A percentile compares a stretch with the other conserved stretches of the same genome.
Conservation (phyloP, 306 rosid species). For the Carpinus viminea region DNA sequence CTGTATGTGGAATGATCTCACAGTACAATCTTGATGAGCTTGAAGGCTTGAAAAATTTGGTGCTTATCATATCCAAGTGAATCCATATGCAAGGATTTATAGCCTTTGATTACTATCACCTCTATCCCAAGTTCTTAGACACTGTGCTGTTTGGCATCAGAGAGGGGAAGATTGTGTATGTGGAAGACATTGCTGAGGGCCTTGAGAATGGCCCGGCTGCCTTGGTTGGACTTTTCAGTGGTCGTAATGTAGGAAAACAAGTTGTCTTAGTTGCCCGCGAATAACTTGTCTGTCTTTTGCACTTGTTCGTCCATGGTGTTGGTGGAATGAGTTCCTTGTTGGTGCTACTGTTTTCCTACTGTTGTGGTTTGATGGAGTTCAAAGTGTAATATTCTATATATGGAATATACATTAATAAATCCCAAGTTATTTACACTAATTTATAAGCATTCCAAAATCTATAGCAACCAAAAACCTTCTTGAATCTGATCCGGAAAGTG, state of each 20-base stretch:
- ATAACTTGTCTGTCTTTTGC: background rate
- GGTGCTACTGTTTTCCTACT: background rate
- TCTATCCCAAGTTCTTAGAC: constrained; percentile 10
- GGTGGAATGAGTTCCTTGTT: background rate
- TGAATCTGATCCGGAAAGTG: no score
- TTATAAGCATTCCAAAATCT: no score
- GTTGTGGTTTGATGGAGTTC: background rate
- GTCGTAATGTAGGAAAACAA: constrained; percentile 7
- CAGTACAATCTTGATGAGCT: constrained; percentile 7
- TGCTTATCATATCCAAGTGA: background rate
- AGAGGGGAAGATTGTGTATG: background rate
- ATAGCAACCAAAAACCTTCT: no score
- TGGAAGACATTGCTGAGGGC: constrained; percentile 10
- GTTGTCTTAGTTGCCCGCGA: constrained; percentile 2
- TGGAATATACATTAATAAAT: no score
- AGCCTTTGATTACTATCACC: background rate
- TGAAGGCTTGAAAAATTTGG: constrained; percentile 2
- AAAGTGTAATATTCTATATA: no score
- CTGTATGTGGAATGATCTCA: background rate
- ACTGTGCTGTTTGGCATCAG: background rate
- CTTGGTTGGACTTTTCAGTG: background rate
- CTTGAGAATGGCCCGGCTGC: background rate
- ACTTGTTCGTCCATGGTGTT: background rate
- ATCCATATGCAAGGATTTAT: background rate
- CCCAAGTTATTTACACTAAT: no score